These are phyloP conservation scores for Hemisphaericaspora xylofermentans DNA, from an alignment of 1,139 yeast genomes.

Conservation along the genomic window DNA sequence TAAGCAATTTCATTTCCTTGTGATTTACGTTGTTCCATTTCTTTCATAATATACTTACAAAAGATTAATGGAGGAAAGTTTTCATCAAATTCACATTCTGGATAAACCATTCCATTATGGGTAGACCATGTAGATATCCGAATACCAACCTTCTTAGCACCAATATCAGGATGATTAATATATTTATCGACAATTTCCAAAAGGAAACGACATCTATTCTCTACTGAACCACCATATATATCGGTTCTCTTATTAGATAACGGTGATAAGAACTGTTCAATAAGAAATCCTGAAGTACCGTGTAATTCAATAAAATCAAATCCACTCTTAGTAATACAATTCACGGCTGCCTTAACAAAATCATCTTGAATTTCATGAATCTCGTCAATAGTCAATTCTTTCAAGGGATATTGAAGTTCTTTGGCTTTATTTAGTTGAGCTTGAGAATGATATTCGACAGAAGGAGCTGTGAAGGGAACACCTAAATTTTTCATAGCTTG, in stretches of 20 bases:
- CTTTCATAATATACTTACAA: slow-evolving; percentile 17
- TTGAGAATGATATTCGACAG: slow-evolving; percentile 21
- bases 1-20: slow-evolving; percentile 20
- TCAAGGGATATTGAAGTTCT: slow-evolving; percentile 30
- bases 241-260: slow-evolving; percentile 47
- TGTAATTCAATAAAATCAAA: slow-evolving; percentile 54
- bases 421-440: slow-evolving; percentile 24
- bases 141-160: slow-evolving; percentile 21
- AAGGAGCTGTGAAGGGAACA: slow-evolving; percentile 23
- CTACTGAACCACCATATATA: slow-evolving; percentile 57
- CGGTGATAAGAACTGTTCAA: slow-evolving; percentile 39
- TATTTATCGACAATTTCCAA: slow-evolving; percentile 54
- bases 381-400: slow-evolving; percentile 33
- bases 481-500: slow-evolving; percentile 33
- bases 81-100: slow-evolving; percentile 15
- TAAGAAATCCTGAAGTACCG: slow-evolving; percentile 50
- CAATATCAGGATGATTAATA: slow-evolving; percentile 35
- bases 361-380: slow-evolving; percentile 34
- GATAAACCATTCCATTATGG: slow-evolving; percentile 39
- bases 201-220: slow-evolving; percentile 59
- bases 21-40: slow-evolving; percentile 17
- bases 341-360: slow-evolving; percentile 44
- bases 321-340: slow-evolving; percentile 41
- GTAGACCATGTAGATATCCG: slow-evolving; percentile 32
- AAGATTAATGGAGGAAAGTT: slow-evolving; percentile 17